Evolutionary conservation across 2,329 filamentous ascomycete species (phyloP), one percentile per base, ranked within the genome.

Genomic region (Canariomyces notabilis): DNA sequence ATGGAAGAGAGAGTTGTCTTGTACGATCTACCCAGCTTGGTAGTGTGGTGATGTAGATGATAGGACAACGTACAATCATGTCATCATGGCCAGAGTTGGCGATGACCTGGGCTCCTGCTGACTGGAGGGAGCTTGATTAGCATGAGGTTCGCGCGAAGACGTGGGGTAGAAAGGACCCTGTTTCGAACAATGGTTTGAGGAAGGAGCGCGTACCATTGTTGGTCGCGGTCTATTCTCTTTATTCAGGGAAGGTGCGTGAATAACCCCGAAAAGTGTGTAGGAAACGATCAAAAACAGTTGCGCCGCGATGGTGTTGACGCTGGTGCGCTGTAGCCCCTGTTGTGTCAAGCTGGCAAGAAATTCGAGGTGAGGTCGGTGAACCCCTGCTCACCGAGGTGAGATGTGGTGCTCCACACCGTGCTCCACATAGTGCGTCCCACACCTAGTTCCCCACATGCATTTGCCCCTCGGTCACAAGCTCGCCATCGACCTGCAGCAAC

Each of bases 31-130:
- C n/a, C 16, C 9, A 14, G n/a, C 4, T 33, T 11, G 21, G 37
- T 12, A 8, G 44, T 26, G 46, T 11, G 11, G n/a, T 35, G 15
- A 36, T 40, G 31, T 16, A 18, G 37, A 34, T 9, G 32, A 39
- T 14, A 22, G 42, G 42, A 42, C 26, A 58, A 81, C 87, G 63
- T 89, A 97, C 91, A 79, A 98, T 96, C 91, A 97, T 97, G 68
- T 96, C 91, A 85, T 97, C 91, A 75, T 98, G 93, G 64, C 86
- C 85, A 52, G 85, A 86, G 69, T 88, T 89, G 56, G 85, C 80
- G 69, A 90, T 89, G 61, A 88, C 82, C 74, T 90, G 86, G 49
- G 85, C 56, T 50, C 57, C 54, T 39, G 57, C 53, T 55, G 70
- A 64, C 69, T 73, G 53, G 14, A 47, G 21, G 20, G 22, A 32